Evolutionary conservation across 768 basidiomycete species (phyloP).

Genomic region (Mycena galopus): DNA sequence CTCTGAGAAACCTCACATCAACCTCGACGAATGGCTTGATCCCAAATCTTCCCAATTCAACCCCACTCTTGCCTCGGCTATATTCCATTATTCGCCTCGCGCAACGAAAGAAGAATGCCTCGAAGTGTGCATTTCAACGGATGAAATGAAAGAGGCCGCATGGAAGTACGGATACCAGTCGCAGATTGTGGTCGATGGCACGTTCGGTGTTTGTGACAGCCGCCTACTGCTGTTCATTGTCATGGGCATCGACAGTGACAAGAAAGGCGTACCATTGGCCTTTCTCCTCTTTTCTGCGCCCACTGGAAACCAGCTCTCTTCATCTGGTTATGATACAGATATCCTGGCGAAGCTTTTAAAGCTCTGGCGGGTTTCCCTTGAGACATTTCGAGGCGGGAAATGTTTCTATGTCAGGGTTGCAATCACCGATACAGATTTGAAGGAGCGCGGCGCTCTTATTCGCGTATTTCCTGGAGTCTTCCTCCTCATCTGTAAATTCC

Average conservation of each 20-base stretch:
- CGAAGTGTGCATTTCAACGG: constrained; percentile 44
- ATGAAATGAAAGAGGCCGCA: constrained; percentile 39
- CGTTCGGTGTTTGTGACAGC: constrained; percentile 23
- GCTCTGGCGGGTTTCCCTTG: no score
- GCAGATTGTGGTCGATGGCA: constrained; percentile 40
- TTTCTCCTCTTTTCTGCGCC: constrained; percentile 50
- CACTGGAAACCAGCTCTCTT: constrained; percentile 40
- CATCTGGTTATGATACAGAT: constrained; percentile 45
- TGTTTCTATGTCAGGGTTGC: no score
- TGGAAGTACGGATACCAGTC: constrained; percentile 40
- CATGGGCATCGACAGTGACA: constrained; percentile 44
- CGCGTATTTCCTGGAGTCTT: no score
- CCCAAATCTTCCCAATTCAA: no score
- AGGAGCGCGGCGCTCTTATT: no score
- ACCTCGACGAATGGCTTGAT: no score
- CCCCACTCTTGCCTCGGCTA: constrained; percentile 40
- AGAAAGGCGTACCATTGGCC: constrained; percentile 46
- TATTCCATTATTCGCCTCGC: no score
- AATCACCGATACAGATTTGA: no score
- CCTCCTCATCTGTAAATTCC: no score
- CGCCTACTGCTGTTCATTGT: constrained; percentile 48
- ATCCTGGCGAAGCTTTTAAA: constrained; percentile 39
- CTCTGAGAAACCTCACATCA: no score
- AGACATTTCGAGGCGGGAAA: no score
- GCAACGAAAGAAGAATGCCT: constrained; percentile 35